phyloP scores from a whole-genome alignment of 768 basidiomycete species.

The Auricularia heimuer region DNA sequence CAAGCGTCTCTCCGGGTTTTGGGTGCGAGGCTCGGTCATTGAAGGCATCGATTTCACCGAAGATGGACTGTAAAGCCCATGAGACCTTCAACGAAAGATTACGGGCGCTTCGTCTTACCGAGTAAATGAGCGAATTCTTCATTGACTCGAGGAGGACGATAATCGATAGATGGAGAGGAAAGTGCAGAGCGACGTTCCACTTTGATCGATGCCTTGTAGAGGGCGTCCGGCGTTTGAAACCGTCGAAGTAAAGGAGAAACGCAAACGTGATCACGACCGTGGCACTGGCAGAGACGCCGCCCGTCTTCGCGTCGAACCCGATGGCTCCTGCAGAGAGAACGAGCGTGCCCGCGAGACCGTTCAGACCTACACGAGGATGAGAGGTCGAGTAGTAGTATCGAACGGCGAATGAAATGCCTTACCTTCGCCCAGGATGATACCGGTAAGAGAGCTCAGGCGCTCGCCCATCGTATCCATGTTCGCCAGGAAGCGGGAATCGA shows the following conservation, averaged over 20 bases:
- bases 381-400: not conserved
- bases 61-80: too few species aligned
- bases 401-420: not conserved
- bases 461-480: slow-evolving; percentile 1
- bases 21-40: not conserved
- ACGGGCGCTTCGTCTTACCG: not conserved
- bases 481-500: not conserved
- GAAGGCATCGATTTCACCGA: too few species aligned
- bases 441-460: not conserved
- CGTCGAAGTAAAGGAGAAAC: slow-evolving; percentile 1
- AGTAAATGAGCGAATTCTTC: not conserved
- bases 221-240: not conserved
- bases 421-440: not conserved
- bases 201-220: not conserved
- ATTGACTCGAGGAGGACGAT: not conserved
- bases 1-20: not conserved
- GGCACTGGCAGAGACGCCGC: not conserved
- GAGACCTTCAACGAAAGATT: too few species aligned
- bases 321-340: not conserved
- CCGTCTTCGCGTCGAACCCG: not conserved
- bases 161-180: not conserved
- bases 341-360: not conserved
- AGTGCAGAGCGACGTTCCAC: not conserved
- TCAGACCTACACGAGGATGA: not conserved
- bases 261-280: not conserved